Evolutionary conservation across 2,329 filamentous ascomycete species (phyloP).

Genomic region (Metarhizium robertsii): DNA sequence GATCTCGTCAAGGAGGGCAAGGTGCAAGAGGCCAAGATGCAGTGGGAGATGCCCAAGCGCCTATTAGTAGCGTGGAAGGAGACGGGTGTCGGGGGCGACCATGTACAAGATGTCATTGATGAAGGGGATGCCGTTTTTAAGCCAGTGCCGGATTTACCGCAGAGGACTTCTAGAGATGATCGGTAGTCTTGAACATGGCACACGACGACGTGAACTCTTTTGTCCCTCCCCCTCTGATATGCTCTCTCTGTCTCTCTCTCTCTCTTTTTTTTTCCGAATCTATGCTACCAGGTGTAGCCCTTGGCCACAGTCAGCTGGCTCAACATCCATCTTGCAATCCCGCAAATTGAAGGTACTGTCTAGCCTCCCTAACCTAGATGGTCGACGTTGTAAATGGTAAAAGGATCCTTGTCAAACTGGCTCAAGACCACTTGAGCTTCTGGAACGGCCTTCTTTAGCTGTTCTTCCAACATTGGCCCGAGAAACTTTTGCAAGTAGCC

Average conservation of each 20-base stretch:
- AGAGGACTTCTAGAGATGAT: slow-evolving; percentile 11
- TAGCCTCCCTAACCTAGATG: slow-evolving; percentile 18
- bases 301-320: too few species aligned
- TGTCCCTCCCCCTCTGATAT: too few species aligned
- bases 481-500: slow-evolving; percentile 69
- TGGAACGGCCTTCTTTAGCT: slow-evolving; percentile 40
- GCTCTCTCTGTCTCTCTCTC: too few species aligned
- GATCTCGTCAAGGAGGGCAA: slow-evolving; percentile 49
- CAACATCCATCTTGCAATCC: too few species aligned
- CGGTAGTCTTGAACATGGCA: not conserved
- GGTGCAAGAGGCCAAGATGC: slow-evolving; percentile 47
- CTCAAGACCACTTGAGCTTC: slow-evolving; percentile 63
- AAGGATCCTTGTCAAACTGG: slow-evolving; percentile 77
- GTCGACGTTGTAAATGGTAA: slow-evolving; percentile 57
- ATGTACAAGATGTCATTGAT: slow-evolving; percentile 41
- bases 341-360: not conserved
- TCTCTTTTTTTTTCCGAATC: too few species aligned
- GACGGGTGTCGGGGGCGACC: slow-evolving; percentile 42
- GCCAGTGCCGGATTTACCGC: slow-evolving; percentile 9
- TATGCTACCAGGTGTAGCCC: too few species aligned
- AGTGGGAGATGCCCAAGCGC: slow-evolving; percentile 45
- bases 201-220: too few species aligned
- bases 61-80: slow-evolving; percentile 46
- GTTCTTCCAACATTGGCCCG: slow-evolving; percentile 51
- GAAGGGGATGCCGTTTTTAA: slow-evolving; percentile 44